These are phyloP conservation scores for Magnolia sinica DNA, from an alignment of 164 flowering plant species.

Conservation along the genomic window DNA sequence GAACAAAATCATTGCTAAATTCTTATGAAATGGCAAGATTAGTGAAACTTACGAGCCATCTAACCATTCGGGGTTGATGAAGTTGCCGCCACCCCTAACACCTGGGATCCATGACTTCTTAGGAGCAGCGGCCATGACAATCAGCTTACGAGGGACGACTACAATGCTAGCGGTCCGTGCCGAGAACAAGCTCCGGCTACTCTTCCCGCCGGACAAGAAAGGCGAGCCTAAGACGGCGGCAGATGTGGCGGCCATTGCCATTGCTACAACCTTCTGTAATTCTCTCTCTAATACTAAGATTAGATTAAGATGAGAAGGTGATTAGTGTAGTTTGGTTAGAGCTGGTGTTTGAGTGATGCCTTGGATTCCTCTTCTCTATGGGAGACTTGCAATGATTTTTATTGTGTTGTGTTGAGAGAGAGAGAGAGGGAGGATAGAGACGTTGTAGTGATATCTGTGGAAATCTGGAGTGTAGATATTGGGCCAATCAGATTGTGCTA, in stretches of 20 bases:
- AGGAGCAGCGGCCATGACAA: conserved; percentile 39
- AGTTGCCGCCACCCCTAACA: conserved; percentile 71
- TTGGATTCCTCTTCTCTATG: not conserved
- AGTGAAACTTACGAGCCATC: conserved; percentile 86
- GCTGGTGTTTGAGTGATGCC: not conserved
- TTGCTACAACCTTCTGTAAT: not conserved
- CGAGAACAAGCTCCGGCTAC: conserved; percentile 27
- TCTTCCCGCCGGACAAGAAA: conserved; percentile 60
- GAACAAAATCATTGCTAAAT: not conserved
- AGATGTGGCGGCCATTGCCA: conserved; percentile 57
- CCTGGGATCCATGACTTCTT: conserved; percentile 96
- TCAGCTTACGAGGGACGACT: conserved; percentile 30
- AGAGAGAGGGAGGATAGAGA: conserved; percentile 21
- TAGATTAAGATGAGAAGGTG: not conserved
- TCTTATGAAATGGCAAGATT: not conserved
- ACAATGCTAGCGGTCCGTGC: conserved; percentile 21
- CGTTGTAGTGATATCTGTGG: conserved; percentile 24
- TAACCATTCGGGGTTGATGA: conserved; percentile 95
- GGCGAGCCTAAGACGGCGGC: conserved; percentile 57
- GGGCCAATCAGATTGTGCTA: conserved; percentile 51
- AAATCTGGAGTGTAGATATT: conserved; percentile 52
- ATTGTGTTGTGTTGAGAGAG: not conserved
- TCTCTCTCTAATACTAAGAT: not conserved
- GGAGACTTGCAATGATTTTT: not conserved
- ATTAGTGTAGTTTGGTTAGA: not conserved